Base-by-base conservation (phyloP, 2,329 filamentous ascomycete genomes). In the Penicillium sp. region DNA sequence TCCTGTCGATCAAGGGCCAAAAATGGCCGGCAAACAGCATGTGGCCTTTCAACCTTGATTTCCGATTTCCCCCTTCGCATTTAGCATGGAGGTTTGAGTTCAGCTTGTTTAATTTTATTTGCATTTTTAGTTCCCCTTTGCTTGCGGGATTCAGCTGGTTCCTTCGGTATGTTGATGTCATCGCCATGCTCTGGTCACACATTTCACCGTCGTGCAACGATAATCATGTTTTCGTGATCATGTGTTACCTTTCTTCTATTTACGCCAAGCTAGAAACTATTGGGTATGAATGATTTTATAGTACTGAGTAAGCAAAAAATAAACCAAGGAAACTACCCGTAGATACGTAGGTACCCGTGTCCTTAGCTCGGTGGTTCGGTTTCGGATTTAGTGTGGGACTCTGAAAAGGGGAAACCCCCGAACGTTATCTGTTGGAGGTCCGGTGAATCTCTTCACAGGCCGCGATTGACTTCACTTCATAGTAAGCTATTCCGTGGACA, bases 1-100 rank as follows among this genome's bases (percentile, higher is more conserved):
- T 63, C 62, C 62, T 65, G 62, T 60, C 62, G 62, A 65, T 65
- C 62, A 45, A 41, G 45, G 40, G 41, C 51, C 45, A 29, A 53
- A 54, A 49, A 26, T 41, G 51, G 51, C 33, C 35, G 18, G 18
- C 37, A 40, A 12, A 12, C 18, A 31, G 25, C 37, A 23, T 33
- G 26, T 37, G 40, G 22, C 26, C 22, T 25, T 46, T 37, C n/a
- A 26, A 27, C 20, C 25, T 47, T 47, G 37, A 25, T 46, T 46
- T 45, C 49, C 46, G 25, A 53, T 37, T 23, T 14, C 14, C 22
- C 20, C 44, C 15, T 53, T 56, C 33, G 47, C 35, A 40, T 57
- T 41, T 49, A 23, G 14, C 27, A 26, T 51, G 45, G 37, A 22
- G n/a, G 18, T 12, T 40, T 40, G 18, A 45, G 43, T 27, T 45